These are phyloP conservation scores for Hortiboletus flavorubellus DNA, from an alignment of 768 basidiomycete genomes.

Conservation along the genomic window DNA sequence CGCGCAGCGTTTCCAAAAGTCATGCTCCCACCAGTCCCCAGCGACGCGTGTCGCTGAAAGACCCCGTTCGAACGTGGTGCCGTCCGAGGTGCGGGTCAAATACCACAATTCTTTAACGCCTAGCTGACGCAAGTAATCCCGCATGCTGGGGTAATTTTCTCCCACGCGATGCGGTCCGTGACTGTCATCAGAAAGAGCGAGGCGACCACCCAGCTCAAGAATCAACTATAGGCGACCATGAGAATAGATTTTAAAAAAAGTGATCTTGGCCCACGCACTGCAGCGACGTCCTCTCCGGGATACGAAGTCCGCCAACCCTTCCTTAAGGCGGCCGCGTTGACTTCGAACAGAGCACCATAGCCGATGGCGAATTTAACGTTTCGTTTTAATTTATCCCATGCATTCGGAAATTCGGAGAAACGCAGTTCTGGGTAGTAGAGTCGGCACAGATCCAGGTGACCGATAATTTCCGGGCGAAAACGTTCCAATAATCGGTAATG, in stretches of 20 bases:
- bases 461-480: conserved; percentile 84
- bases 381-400: conserved; percentile 63
- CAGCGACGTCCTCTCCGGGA: conserved; percentile 73
- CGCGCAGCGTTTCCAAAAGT: conserved; percentile 48
- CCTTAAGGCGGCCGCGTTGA: conserved; percentile 88
- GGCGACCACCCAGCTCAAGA: conserved; percentile 59
- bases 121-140: conserved; percentile 59
- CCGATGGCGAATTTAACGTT: conserved; percentile 69
- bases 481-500: conserved; percentile 69
- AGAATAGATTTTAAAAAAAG: conserved; percentile 6
- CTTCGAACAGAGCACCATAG: conserved; percentile 92
- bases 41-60: conserved; percentile 43
- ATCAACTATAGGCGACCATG: conserved; percentile 54
- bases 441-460: conserved; percentile 91
- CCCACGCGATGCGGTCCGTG: conserved; percentile 89
- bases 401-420: conserved; percentile 53
- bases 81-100: conserved; percentile 39
- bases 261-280: conserved; percentile 47
- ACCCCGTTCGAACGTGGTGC: conserved; percentile 28
- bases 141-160: conserved; percentile 70
- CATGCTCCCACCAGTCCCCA: conserved; percentile 56
- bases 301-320: conserved; percentile 88
- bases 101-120: conserved; percentile 67
- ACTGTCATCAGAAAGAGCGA: conserved; percentile 93
- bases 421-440: conserved; percentile 68